Conservation (phyloP, 139 green algal species). For the Raphidocelis subcapitata region DNA sequence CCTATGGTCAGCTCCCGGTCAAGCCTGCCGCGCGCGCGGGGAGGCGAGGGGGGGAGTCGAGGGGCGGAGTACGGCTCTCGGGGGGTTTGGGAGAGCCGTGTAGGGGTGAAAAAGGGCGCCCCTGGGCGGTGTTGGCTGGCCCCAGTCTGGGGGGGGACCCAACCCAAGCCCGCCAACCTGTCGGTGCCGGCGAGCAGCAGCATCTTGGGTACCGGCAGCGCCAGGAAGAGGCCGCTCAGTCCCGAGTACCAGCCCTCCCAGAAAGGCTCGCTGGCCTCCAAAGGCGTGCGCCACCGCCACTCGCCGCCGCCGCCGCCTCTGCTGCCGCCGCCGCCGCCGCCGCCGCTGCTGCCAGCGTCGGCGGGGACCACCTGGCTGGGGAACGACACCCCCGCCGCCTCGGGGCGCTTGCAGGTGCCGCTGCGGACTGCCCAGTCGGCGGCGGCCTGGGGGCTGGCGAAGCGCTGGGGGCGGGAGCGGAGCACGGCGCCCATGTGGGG, state of each 20-base stretch:
- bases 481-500: slow-evolving; percentile 78
- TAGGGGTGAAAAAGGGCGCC: too few relatives aligned
- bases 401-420: slow-evolving; percentile 45
- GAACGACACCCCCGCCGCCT: slow-evolving; percentile 67
- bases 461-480: slow-evolving; percentile 48
- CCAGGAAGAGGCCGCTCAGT: slow-evolving; percentile 81
- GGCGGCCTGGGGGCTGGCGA: slow-evolving; percentile 52
- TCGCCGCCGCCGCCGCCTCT: background rate
- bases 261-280: slow-evolving; percentile 60
- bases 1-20: slow-evolving; percentile 87
- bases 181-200: slow-evolving; percentile 93
- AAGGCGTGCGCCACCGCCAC: slow-evolving; percentile 77
- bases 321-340: background rate
- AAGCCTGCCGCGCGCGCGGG: slow-evolving; percentile 37
- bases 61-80: too few relatives aligned
- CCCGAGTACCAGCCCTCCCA: slow-evolving; percentile 91
- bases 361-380: slow-evolving; percentile 53
- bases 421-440: slow-evolving; percentile 63
- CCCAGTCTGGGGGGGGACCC: too few relatives aligned
- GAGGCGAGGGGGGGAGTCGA: too few relatives aligned
- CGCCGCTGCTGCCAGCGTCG: background rate
- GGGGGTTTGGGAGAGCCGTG: too few relatives aligned
- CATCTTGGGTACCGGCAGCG: slow-evolving; percentile 74
- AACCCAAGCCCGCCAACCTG: slow-evolving; percentile 24
- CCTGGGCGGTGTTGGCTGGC: too few relatives aligned